Percentiles rank a stretch among this genome's conserved stretches.
Evolutionary conservation across 352 stramenopile species (phyloP).

Genomic region (Phytophthora parvispora): DNA sequence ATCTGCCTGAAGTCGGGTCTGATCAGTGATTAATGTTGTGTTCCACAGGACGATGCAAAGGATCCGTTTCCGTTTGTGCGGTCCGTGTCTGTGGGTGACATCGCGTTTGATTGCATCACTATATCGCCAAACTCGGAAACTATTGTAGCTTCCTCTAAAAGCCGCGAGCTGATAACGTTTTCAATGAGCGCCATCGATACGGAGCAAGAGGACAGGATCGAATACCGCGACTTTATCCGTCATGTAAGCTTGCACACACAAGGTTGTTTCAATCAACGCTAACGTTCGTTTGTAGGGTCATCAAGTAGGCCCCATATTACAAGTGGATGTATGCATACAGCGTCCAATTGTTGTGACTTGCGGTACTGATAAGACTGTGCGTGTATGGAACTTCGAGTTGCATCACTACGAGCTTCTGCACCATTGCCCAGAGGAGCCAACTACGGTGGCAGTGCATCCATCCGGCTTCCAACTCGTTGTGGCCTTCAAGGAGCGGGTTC

Average conservation of each 20-base stretch:
- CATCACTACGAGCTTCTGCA: constrained; percentile 72
- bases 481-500: constrained; percentile 83
- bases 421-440: constrained; percentile 71
- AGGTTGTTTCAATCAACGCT: not conserved
- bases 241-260: constrained; percentile 44
- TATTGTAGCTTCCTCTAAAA: constrained; percentile 73
- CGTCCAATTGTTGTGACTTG: constrained; percentile 87
- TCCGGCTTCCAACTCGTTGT: constrained; percentile 79
- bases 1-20: no score
- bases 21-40: not conserved
- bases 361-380: constrained; percentile 85
- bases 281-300: constrained; percentile 44
- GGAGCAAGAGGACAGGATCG: constrained; percentile 79
- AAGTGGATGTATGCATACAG: constrained; percentile 85
- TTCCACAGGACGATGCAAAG: constrained; percentile 71
- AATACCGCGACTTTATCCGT: constrained; percentile 67
- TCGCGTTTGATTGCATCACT: constrained; percentile 79
- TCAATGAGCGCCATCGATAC: constrained; percentile 80
- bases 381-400: constrained; percentile 92
- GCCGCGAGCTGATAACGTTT: constrained; percentile 72
- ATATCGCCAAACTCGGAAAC: constrained; percentile 76
- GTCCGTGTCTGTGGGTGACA: constrained; percentile 73
- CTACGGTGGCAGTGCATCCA: constrained; percentile 69
- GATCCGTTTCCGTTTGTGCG: constrained; percentile 85
- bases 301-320: constrained; percentile 73